Evolutionary conservation across 257 asterid genomes (phyloP).

Genomic region (Mentha longifolia): DNA sequence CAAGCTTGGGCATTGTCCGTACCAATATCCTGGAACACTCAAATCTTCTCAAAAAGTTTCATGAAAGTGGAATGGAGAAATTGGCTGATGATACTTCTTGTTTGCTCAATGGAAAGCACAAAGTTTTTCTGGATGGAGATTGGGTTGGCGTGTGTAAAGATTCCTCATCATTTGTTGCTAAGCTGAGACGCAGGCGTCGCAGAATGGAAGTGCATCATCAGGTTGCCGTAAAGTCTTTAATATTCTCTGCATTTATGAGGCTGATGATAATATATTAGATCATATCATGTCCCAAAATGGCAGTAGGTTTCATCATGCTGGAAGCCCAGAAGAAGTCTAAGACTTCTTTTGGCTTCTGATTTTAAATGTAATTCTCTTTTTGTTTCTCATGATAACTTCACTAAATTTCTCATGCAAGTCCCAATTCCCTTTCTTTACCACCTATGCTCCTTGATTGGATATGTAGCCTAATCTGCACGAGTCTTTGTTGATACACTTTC

Average conservation of each 20-base stretch:
- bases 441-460: slow-evolving; percentile 13
- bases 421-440: background rate
- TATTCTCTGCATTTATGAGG: slow-evolving; percentile 28
- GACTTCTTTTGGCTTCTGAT: background rate
- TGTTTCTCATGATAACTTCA: slow-evolving; percentile 8
- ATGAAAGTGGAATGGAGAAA: slow-evolving; percentile 74
- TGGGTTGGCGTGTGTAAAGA: slow-evolving; percentile 86
- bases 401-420: slow-evolving; percentile 7
- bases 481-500: background rate
- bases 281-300: background rate
- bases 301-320: background rate
- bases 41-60: slow-evolving; percentile 48
- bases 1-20: slow-evolving; percentile 87
- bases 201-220: slow-evolving; percentile 64
- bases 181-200: slow-evolving; percentile 75
- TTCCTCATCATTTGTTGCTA: slow-evolving; percentile 66
- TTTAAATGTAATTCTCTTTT: background rate
- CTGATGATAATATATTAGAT: slow-evolving; percentile 12
- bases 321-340: slow-evolving; percentile 1
- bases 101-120: slow-evolving; percentile 52
- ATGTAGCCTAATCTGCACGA: background rate
- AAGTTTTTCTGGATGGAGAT: slow-evolving; percentile 85
- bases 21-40: slow-evolving; percentile 52
- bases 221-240: slow-evolving; percentile 51
- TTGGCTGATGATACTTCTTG: slow-evolving; percentile 58